These are phyloP conservation scores for Leccinum arenicola DNA, from an alignment of 768 basidiomycete genomes.

Conservation along the genomic window DNA sequence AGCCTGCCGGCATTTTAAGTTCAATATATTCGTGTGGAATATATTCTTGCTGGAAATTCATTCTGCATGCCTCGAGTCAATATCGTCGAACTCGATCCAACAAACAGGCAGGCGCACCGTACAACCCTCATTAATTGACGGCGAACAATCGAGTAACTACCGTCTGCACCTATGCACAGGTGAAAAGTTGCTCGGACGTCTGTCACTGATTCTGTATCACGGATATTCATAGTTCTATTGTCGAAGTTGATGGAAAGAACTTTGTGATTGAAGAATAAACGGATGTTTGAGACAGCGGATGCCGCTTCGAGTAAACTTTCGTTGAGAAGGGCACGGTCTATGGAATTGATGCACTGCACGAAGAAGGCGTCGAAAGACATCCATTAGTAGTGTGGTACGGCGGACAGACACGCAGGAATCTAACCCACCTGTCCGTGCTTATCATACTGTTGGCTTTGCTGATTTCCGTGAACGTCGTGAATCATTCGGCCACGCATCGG, in stretches of 20 bases:
- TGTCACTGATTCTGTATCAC: conserved; percentile 41
- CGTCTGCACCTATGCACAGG: conserved; percentile 90
- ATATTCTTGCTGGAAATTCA: conserved; percentile 94
- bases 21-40: conserved; percentile 96
- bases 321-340: conserved; percentile 86
- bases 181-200: conserved; percentile 58
- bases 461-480: conserved; percentile 68
- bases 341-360: conserved; percentile 86
- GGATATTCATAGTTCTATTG: conserved; percentile 50
- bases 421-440: conserved; percentile 76
- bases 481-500: conserved; percentile 98
- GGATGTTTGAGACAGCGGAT: conserved; percentile 58
- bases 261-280: conserved; percentile 78
- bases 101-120: conserved; percentile 52
- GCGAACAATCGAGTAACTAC: conserved; percentile 88
- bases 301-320: conserved; percentile 79
- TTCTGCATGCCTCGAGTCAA: conserved; percentile 48
- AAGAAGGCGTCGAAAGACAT: conserved; percentile 23
- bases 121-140: conserved; percentile 94
- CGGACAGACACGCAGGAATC: conserved; percentile 25
- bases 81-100: conserved; percentile 5
- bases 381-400: conserved; percentile 21
- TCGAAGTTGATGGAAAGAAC: conserved; percentile 76
- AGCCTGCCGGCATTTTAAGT: conserved; percentile 87
- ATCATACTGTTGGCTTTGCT: conserved; percentile 86